These are phyloP conservation scores for Acanthamoeba rhysodes DNA, from an alignment of 208 protist species.

Conservation along the genomic window DNA sequence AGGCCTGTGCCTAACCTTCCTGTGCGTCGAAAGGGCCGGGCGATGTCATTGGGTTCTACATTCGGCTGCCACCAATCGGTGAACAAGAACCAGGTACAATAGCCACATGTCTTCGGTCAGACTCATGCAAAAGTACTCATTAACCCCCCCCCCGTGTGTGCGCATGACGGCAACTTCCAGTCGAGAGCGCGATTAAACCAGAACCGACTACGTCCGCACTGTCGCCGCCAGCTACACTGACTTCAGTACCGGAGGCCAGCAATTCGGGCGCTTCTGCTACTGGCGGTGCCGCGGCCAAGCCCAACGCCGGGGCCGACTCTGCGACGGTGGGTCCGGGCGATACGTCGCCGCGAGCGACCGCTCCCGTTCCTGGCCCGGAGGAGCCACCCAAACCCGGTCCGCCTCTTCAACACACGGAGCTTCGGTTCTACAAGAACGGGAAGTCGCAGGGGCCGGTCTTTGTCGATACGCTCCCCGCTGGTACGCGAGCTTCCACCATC, in stretches of 20 bases:
- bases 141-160: neutral
- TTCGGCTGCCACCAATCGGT: conserved; percentile 73
- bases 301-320: neutral
- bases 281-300: neutral
- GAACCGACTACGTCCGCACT: neutral
- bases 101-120: neutral
- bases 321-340: conserved; percentile 5
- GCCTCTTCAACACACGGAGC: conserved; percentile 4
- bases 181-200: neutral
- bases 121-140: neutral
- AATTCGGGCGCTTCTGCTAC: neutral
- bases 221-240: neutral
- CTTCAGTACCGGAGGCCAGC: neutral
- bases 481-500: neutral
- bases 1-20: neutral
- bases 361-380: neutral
- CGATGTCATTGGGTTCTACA: conserved; percentile 82
- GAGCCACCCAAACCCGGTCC: neutral
- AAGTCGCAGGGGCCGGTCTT: conserved; percentile 74
- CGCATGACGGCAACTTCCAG: neutral
- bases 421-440: conserved; percentile 84
- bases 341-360: conserved; percentile 11
- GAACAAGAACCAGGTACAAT: neutral
- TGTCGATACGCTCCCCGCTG: conserved; percentile 57
- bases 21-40: neutral